Conservation (phyloP, 768 basidiomycete genomes). For the Tremella fuciformis region DNA sequence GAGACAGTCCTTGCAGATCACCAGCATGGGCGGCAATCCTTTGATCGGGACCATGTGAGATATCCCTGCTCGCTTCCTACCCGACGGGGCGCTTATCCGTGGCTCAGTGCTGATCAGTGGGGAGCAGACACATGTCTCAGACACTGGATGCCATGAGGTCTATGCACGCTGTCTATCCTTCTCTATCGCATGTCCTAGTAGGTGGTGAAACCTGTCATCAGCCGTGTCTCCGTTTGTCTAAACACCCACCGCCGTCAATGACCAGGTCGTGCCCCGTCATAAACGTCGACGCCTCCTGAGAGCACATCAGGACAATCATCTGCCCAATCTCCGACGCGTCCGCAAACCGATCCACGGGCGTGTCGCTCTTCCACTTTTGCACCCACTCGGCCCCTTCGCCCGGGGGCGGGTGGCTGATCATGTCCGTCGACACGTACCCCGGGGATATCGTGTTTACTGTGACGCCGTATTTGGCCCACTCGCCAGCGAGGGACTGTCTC, state of each 20-base stretch:
- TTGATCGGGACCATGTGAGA: too few species aligned
- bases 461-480: conserved; percentile 50
- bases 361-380: conserved; percentile 40
- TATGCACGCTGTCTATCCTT: too few species aligned
- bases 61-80: too few species aligned
- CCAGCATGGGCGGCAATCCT: too few species aligned
- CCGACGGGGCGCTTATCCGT: too few species aligned
- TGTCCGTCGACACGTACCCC: conserved; percentile 50
- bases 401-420: conserved; percentile 38
- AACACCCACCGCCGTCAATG: conserved; percentile 49
- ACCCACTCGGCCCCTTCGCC: conserved; percentile 26
- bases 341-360: conserved; percentile 48
- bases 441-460: conserved; percentile 49
- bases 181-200: too few species aligned
- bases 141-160: too few species aligned
- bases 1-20: too few species aligned
- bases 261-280: conserved; percentile 51
- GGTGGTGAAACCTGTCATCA: too few species aligned
- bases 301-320: conserved; percentile 39
- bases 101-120: too few species aligned
- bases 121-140: too few species aligned
- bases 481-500: conserved; percentile 37
- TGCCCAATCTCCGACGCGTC: conserved; percentile 43
- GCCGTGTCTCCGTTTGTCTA: too few species aligned
- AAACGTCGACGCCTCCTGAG: conserved; percentile 31